Evolutionary conservation across 371 early-diverging fungal genomes (phyloP).

Genomic region (Mortierella sp.): DNA sequence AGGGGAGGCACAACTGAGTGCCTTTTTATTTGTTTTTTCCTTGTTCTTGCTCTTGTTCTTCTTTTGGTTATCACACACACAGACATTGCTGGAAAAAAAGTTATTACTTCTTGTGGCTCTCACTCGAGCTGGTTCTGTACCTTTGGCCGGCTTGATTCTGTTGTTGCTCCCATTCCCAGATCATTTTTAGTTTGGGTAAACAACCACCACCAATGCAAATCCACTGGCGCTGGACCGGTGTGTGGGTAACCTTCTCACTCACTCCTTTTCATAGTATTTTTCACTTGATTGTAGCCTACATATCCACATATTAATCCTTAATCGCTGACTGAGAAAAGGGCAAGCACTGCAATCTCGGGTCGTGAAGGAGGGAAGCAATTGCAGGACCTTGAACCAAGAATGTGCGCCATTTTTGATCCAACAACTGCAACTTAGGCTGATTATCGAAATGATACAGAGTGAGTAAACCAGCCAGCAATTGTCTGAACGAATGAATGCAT

Average conservation of each 20-base stretch:
- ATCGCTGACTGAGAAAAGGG: no score
- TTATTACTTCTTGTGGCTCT: not conserved
- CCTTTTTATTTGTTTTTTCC: not conserved
- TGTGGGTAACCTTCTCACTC: no score
- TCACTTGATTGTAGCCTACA: no score
- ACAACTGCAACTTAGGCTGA: not conserved
- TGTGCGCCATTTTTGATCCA: not conserved
- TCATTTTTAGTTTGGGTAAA: slow-evolving; percentile 1
- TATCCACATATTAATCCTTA: no score
- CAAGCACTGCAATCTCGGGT: no score
- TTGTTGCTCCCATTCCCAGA: not conserved
- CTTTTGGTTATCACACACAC: not conserved
- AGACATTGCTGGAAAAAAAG: not conserved
- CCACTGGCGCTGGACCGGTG: no score
- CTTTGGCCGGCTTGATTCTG: not conserved
- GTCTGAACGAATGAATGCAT: not conserved
- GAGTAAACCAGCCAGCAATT: not conserved
- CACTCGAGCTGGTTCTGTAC: not conserved
- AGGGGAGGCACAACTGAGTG: not conserved
- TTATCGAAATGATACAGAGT: not conserved
- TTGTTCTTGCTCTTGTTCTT: not conserved
- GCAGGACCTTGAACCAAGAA: not conserved
- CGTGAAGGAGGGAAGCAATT: not conserved
- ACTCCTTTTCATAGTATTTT: no score
- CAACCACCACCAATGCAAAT: not conserved